Evolutionary conservation across 2,329 filamentous ascomycete genomes (phyloP).

Genomic region (Aspergillus arachidicola): DNA sequence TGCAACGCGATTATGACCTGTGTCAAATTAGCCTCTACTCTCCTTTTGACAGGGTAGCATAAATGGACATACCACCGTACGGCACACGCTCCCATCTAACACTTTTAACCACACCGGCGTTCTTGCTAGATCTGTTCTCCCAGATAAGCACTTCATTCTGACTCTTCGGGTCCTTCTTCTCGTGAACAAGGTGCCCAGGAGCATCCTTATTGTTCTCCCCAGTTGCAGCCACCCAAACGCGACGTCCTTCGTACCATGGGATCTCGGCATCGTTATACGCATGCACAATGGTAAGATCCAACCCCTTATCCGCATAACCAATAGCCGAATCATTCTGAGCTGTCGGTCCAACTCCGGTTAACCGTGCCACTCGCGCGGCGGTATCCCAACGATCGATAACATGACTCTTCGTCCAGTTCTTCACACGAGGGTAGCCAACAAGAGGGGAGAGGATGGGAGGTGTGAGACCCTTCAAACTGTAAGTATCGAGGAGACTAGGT

Average conservation of each 20-base stretch:
- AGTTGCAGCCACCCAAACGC: constrained; percentile 43
- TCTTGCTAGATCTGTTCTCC: constrained; percentile 31
- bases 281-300: constrained; percentile 75
- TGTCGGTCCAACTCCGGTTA: constrained; percentile 36
- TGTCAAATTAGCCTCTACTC: constrained; percentile 1
- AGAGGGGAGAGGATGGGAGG: constrained; percentile 77
- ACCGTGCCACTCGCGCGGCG: constrained; percentile 60
- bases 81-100: constrained; percentile 48
- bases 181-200: constrained; percentile 32
- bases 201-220: constrained; percentile 28
- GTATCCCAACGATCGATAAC: constrained; percentile 85
- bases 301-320: constrained; percentile 51
- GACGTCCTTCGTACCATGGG: constrained; percentile 59
- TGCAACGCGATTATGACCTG: constrained; percentile 46
- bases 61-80: constrained; percentile 44
- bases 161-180: constrained; percentile 32
- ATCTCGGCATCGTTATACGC: constrained; percentile 83
- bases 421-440: constrained; percentile 64
- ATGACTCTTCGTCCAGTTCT: constrained; percentile 61
- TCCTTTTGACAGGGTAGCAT: not conserved
- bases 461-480: constrained; percentile 75
- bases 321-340: constrained; percentile 52
- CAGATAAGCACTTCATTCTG: constrained; percentile 41
- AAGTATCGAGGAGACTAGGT: constrained; percentile 72
- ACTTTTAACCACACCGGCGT: constrained; percentile 33